Conservation (phyloP, 2,329 filamentous ascomycete species). For the Colletotrichum ledebouriae region DNA sequence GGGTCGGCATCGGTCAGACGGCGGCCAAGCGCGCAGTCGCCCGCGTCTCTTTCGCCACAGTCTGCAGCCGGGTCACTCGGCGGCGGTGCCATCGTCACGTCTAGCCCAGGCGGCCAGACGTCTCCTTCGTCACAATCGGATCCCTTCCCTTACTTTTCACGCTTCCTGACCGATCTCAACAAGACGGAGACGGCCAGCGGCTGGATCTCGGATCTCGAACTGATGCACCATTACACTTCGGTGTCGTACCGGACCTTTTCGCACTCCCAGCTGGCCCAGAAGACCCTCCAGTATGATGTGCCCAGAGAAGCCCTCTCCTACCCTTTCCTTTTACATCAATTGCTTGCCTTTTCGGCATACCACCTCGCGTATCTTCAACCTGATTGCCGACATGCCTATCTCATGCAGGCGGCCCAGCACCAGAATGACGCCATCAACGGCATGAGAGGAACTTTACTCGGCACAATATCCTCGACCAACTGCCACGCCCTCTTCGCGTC, state of each 20-base stretch:
- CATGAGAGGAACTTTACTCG: conserved; percentile 46
- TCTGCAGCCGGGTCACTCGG: conserved; percentile 32
- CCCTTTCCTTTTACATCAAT: conserved; percentile 50
- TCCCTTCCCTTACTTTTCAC: conserved; percentile 45
- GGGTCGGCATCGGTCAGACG: conserved; percentile 25
- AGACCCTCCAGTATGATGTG: conserved; percentile 46
- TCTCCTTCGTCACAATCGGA: conserved; percentile 32
- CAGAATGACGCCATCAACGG: conserved; percentile 52
- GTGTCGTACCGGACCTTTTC: conserved; percentile 47
- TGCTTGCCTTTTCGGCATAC: conserved; percentile 51
- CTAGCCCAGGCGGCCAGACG: conserved; percentile 25
- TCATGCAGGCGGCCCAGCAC: conserved; percentile 51
- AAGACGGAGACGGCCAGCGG: conserved; percentile 43
- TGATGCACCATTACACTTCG: conserved; percentile 54
- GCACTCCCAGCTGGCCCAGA: conserved; percentile 45
- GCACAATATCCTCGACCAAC: conserved; percentile 47
- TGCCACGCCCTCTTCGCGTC: conserved; percentile 53
- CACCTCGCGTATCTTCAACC: conserved; percentile 50
- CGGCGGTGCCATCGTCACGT: conserved; percentile 17
- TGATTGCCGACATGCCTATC: conserved; percentile 45
- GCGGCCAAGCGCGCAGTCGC: conserved; percentile 36
- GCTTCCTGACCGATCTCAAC: conserved; percentile 45
- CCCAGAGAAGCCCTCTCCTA: conserved; percentile 48
- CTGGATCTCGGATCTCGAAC: conserved; percentile 54
- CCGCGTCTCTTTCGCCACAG: conserved; percentile 33